These are phyloP conservation scores for Rhizopus arrhizus DNA, from an alignment of 371 early-diverging fungal species.

Conservation along the genomic window DNA sequence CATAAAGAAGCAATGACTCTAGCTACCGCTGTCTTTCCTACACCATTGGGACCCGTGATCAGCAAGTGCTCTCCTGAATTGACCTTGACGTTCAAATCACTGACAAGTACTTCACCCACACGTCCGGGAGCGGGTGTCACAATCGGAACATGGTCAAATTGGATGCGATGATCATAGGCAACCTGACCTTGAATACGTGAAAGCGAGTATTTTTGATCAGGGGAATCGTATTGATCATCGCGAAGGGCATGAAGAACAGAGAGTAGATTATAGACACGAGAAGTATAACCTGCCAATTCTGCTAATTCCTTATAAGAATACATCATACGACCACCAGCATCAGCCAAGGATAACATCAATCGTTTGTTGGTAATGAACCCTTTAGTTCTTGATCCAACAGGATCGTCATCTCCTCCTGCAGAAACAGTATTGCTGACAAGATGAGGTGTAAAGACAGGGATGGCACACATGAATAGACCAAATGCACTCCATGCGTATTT, in stretches of 20 bases:
- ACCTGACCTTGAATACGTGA: constrained; percentile 56
- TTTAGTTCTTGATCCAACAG: constrained; percentile 72
- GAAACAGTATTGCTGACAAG: constrained; percentile 30
- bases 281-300: constrained; percentile 85
- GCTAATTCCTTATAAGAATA: constrained; percentile 86
- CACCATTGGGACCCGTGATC: constrained; percentile 82
- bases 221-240: constrained; percentile 47
- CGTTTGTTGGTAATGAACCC: constrained; percentile 91
- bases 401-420: constrained; percentile 25
- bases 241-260: constrained; percentile 68
- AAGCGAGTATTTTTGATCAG: constrained; percentile 41
- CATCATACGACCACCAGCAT: constrained; percentile 92
- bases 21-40: constrained; percentile 81
- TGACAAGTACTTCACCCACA: constrained; percentile 70
- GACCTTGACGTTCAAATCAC: constrained; percentile 61
- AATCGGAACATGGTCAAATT: constrained; percentile 68
- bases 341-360: constrained; percentile 80
- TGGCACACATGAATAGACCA: constrained; percentile 73
- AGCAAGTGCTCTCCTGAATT: constrained; percentile 69
- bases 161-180: constrained; percentile 50
- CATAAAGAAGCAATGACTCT: constrained; percentile 86
- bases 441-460: constrained; percentile 83
- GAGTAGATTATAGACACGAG: constrained; percentile 79
- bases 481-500: constrained; percentile 78
- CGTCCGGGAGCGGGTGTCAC: constrained; percentile 68